phyloP scores from a whole-genome alignment of 2,329 filamentous ascomycete genomes.

The Karstenula rhodostoma region DNA sequence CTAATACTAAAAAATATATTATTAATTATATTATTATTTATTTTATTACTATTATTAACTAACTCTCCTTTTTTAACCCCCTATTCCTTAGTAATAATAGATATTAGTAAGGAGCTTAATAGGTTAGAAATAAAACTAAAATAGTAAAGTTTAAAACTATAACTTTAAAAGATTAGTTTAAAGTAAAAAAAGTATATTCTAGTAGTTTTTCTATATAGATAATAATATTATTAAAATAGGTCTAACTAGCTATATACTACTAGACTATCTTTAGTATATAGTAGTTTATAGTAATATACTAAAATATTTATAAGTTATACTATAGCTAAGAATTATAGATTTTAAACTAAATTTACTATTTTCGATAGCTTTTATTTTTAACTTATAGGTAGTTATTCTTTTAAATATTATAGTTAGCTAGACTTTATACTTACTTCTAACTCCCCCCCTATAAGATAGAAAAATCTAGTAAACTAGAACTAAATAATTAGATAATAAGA shows the following conservation, averaged over 20 bases:
- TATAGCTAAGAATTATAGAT: no score
- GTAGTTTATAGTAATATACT: slow-evolving; percentile 3
- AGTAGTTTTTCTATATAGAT: no score
- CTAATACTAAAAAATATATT: not conserved
- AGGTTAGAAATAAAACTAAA: slow-evolving; percentile 16
- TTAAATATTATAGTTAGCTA: no score
- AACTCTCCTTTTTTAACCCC: slow-evolving; percentile 18
- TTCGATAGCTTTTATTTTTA: no score
- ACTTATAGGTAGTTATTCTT: no score
- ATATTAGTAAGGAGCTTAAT: slow-evolving; percentile 10
- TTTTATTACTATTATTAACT: slow-evolving; percentile 8
- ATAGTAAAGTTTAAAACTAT: slow-evolving; percentile 17
- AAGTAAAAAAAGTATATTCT: slow-evolving; percentile 15
- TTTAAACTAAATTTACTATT: no score
- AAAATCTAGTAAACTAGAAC: no score
- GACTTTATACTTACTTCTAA: no score
- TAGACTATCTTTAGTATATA: slow-evolving; percentile 11
- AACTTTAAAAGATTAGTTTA: slow-evolving; percentile 16
- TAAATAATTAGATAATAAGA: no score
- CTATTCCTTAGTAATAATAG: slow-evolving; percentile 16
- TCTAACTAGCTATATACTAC: slow-evolving; percentile 13
- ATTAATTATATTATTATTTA: slow-evolving; percentile 13
- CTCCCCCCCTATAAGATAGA: no score
- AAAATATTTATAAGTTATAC: no score
- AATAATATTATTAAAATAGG: slow-evolving; percentile 18